phyloP scores from a whole-genome alignment of 768 basidiomycete species.

The Trametes cinnabarina region DNA sequence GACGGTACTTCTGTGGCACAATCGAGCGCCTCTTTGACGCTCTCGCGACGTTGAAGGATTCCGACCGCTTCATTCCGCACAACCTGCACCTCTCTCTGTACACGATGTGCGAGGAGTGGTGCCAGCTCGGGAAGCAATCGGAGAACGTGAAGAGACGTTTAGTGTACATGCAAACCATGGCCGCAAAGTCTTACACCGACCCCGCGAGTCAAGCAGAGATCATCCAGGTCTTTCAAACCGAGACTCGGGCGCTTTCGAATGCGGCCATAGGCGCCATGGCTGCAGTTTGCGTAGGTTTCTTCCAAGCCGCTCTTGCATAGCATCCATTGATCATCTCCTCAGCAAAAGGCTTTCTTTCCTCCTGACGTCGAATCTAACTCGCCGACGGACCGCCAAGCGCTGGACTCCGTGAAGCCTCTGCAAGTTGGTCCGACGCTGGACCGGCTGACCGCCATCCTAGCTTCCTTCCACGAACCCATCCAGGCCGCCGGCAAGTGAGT shows the following conservation, averaged over 20 bases:
- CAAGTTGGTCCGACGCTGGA: constrained; percentile 55
- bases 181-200: constrained; percentile 52
- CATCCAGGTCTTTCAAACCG: constrained; percentile 61
- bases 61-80: constrained; percentile 72
- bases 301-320: neutral
- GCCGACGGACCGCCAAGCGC: constrained; percentile 53
- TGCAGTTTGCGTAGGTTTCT: constrained; percentile 75
- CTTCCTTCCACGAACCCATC: constrained; percentile 50
- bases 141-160: constrained; percentile 71
- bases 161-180: constrained; percentile 67
- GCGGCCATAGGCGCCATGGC: constrained; percentile 86
- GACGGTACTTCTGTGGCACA: constrained; percentile 88
- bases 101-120: constrained; percentile 91
- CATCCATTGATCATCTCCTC: neutral
- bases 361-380: constrained; percentile 57
- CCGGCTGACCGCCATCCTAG: constrained; percentile 66
- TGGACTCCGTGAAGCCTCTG: constrained; percentile 53
- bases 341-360: constrained; percentile 81
- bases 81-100: constrained; percentile 79
- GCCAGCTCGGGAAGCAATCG: constrained; percentile 74
- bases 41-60: constrained; percentile 63
- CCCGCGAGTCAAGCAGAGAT: constrained; percentile 45
- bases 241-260: constrained; percentile 69
- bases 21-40: constrained; percentile 85
- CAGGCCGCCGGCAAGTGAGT: constrained; percentile 62